Conservation (phyloP, 2,329 filamentous ascomycete genomes). For the Cladosporium sphaerospermum region DNA sequence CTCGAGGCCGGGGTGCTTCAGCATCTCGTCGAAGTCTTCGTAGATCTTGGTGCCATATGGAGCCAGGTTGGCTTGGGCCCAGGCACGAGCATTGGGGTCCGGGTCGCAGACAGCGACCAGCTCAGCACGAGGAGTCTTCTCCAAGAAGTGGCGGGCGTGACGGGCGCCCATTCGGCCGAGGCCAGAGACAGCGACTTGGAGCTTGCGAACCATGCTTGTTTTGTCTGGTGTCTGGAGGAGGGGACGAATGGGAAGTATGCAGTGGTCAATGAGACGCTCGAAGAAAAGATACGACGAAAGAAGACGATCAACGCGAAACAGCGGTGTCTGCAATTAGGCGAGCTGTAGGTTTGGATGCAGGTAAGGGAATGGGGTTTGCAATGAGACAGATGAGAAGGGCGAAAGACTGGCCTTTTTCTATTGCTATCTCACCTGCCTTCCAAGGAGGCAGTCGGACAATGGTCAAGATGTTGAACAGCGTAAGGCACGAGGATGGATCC, state of each 20-base stretch:
- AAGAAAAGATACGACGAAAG: neutral
- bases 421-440: neutral
- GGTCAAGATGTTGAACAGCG: constrained; percentile 1
- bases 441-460: neutral
- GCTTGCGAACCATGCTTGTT: constrained; percentile 31
- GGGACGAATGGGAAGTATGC: neutral
- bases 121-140: constrained; percentile 40
- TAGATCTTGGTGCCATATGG: constrained; percentile 50
- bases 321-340: constrained; percentile 1
- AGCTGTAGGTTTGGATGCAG: neutral
- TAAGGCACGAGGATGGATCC: constrained; percentile 8
- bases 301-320: neutral
- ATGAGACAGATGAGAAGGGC: neutral
- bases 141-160: constrained; percentile 42
- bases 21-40: constrained; percentile 50
- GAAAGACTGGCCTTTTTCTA: constrained; percentile 8
- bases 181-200: constrained; percentile 41
- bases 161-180: constrained; percentile 47
- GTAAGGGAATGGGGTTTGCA: neutral
- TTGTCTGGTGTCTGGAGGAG: neutral
- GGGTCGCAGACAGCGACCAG: constrained; percentile 44
- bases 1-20: constrained; percentile 48
- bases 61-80: constrained; percentile 45
- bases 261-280: neutral
- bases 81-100: constrained; percentile 37